These are phyloP conservation scores for Astragalus glycyphyllos DNA, from an alignment of 306 rosid species.

Conservation along the genomic window DNA sequence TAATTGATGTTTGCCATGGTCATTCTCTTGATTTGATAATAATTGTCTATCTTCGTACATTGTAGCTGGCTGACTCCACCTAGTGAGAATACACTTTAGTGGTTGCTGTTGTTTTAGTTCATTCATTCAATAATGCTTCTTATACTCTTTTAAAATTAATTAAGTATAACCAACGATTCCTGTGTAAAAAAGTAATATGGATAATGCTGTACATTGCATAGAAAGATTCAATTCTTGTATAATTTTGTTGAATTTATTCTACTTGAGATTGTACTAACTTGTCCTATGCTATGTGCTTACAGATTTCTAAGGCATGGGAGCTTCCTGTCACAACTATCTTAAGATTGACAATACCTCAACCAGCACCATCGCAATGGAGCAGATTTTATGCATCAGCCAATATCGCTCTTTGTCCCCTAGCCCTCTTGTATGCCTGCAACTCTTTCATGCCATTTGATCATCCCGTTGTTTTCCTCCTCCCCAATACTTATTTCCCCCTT, in stretches of 20 bases:
- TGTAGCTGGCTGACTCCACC: not conserved
- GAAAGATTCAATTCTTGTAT: slow-evolving; percentile 18
- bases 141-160: not conserved
- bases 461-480: slow-evolving; percentile 84
- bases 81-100: not conserved
- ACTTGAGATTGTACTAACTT: slow-evolving; percentile 39
- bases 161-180: slow-evolving; percentile 1
- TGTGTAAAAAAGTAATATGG: not conserved
- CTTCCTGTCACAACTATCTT: slow-evolving; percentile 68
- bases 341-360: slow-evolving; percentile 84
- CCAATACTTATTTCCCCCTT: slow-evolving; percentile 74
- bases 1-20: slow-evolving; percentile 1
- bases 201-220: slow-evolving; percentile 14
- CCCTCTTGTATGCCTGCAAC: slow-evolving; percentile 78
- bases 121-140: slow-evolving; percentile 17
- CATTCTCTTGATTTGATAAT: slow-evolving; percentile 9
- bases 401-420: slow-evolving; percentile 79
- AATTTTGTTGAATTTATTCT: slow-evolving; percentile 17
- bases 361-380: slow-evolving; percentile 84
- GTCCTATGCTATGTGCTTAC: slow-evolving; percentile 34
- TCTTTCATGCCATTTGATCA: slow-evolving; percentile 70
- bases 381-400: slow-evolving; percentile 84
- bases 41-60: slow-evolving; percentile 6
- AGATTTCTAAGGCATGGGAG: slow-evolving; percentile 78
- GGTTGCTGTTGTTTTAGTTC: not conserved